phyloP scores from a whole-genome alignment of 2,329 filamentous ascomycete genomes.

The Aspergillus sp. region DNA sequence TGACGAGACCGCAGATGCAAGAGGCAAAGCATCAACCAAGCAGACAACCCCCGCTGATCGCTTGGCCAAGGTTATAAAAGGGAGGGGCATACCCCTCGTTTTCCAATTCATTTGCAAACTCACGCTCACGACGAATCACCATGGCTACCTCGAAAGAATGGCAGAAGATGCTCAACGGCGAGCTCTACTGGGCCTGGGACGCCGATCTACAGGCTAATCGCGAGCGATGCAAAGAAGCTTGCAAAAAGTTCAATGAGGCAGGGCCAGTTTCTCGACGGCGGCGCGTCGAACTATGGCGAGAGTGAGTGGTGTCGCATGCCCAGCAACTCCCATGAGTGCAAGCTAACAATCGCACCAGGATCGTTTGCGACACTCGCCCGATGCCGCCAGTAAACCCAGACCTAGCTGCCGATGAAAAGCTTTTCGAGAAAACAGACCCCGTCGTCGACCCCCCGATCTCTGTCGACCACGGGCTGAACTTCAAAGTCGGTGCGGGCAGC shows the following conservation, averaged over 20 bases:
- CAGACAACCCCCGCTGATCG: neutral
- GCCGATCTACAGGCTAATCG: conserved; percentile 28
- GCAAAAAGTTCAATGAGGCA: conserved; percentile 27
- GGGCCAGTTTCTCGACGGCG: conserved; percentile 21
- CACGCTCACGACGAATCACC: neutral
- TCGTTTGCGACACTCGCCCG: conserved; percentile 23
- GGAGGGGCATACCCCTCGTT: neutral
- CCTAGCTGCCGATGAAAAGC: conserved; percentile 21
- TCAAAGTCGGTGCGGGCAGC: conserved; percentile 53
- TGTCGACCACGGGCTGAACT: conserved; percentile 67
- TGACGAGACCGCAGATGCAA: too few species aligned
- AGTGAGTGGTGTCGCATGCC: conserved; percentile 13
- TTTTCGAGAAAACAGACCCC: conserved; percentile 37
- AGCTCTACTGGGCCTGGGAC: conserved; percentile 28
- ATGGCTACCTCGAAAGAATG: conserved; percentile 29
- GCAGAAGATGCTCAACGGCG: conserved; percentile 29
- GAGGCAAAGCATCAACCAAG: neutral
- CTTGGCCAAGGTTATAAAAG: neutral
- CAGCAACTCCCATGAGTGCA: too few species aligned
- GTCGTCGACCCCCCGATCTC: conserved; percentile 63
- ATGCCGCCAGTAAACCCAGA: conserved; percentile 21
- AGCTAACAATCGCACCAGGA: conserved; percentile 12
- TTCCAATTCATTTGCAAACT: neutral
- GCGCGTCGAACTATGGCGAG: conserved; percentile 27
- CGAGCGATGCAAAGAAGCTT: conserved; percentile 27